These are phyloP conservation scores for Tinospora cordifolia DNA, from an alignment of 164 flowering plant genomes.

Conservation along the genomic window DNA sequence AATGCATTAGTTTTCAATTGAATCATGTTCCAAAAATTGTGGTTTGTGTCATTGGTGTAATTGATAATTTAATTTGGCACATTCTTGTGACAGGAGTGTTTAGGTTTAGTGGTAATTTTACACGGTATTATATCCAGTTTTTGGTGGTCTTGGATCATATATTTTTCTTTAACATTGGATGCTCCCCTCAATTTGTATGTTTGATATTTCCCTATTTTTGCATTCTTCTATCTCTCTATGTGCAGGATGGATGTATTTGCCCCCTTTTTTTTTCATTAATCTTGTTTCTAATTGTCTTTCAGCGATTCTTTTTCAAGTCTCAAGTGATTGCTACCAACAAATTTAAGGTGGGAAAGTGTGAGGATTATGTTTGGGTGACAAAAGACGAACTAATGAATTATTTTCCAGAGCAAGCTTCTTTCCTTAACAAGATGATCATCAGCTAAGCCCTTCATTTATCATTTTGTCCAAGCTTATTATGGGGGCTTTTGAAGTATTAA, in stretches of 20 bases:
- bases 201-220: neutral
- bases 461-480: neutral
- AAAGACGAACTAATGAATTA: slow-evolving; percentile 80
- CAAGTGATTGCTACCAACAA: slow-evolving; percentile 77
- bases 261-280: neutral
- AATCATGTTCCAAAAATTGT: too few relatives aligned
- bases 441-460: slow-evolving; percentile 34
- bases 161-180: too few relatives aligned
- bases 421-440: slow-evolving; percentile 77
- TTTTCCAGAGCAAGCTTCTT: slow-evolving; percentile 75
- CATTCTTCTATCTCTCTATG: neutral
- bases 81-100: neutral
- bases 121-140: too few relatives aligned
- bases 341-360: slow-evolving; percentile 48
- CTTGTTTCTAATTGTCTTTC: slow-evolving; percentile 17
- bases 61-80: too few relatives aligned
- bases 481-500: neutral
- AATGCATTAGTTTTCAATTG: too few relatives aligned
- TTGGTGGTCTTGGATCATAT: too few relatives aligned
- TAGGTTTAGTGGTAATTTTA: neutral
- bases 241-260: too few relatives aligned
- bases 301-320: slow-evolving; percentile 93
- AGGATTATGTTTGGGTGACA: slow-evolving; percentile 92
- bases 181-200: too few relatives aligned
- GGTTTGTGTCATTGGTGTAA: too few relatives aligned